Evolutionary conservation across 257 asterid genomes (phyloP), one percentile per base, ranked within the genome.

Genomic region (Capsicum pubescens): DNA sequence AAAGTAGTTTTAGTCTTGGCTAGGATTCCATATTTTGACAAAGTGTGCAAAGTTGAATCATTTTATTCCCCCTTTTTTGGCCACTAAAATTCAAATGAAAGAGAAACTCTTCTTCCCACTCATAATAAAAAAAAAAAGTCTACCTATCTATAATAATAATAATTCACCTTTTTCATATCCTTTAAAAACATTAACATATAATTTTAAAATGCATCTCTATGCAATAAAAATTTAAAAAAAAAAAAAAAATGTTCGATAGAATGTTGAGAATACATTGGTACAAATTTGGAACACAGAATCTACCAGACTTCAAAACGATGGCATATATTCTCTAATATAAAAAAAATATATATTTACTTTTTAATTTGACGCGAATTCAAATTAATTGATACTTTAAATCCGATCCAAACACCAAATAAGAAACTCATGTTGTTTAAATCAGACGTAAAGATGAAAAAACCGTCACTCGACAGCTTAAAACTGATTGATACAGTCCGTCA

Each of bases 21-120:
- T 76, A 52, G 81, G 81, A 76, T 52, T 76, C 81, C 81, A 52
- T 76, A 76, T 76, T 66, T 52, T 76, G 81, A 76, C 81, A 76
- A 52, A 76, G 81, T 76, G 81, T 76, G 63, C 81, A 76, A 52
- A 52, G 63, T 48, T 52, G 63, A 76, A 76, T 76, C 81, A 76
- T 52, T 76, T 76, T 46, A 76, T 26, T 36, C 81, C 48, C n/a
- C 52, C 42, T 9, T 68, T 19, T 74, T 50, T 17, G 17, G 8
- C 63, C 63, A 76, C 46, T 76, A 76, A 68, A 39, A 76, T 52
- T 76, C 81, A 76, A 76, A 76, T 14, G 64, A 52, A 76, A 52
- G 15, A 14, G 48, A 74, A 50, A 50, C 8, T 74, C 80, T 74
- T 11, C 13, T 21, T 8, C 8, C 42, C 80, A 46, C 0, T 50